phyloP scores from a whole-genome alignment of 495 filamentous ascomycete genomes.

The Sphaerosporella brunnea region DNA sequence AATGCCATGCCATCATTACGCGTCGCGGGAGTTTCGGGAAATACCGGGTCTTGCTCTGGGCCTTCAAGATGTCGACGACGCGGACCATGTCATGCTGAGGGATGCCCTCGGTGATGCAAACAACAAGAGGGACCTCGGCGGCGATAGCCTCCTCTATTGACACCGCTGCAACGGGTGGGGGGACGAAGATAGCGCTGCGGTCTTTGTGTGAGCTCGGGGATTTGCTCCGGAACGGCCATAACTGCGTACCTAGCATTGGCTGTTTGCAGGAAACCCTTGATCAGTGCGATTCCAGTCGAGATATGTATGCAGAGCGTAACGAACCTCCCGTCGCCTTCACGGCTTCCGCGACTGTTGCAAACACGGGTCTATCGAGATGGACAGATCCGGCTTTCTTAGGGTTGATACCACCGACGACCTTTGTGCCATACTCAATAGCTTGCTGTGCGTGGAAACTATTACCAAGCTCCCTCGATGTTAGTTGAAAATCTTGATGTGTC shows the following conservation, averaged over 20 bases:
- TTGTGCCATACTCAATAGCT: slow-evolving; percentile 95
- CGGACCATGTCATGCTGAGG: slow-evolving; percentile 76
- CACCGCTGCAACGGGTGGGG: slow-evolving; percentile 75
- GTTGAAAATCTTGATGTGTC: too few relatives aligned
- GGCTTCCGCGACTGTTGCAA: slow-evolving; percentile 73
- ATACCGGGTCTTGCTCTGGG: slow-evolving; percentile 77
- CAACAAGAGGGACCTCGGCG: slow-evolving; percentile 81
- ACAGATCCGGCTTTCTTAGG: slow-evolving; percentile 88
- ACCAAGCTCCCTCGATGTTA: too few relatives aligned
- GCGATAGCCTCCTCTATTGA: slow-evolving; percentile 93
- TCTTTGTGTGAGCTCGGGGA: slow-evolving; percentile 14
- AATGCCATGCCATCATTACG: neutral
- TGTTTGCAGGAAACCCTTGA: slow-evolving; percentile 7
- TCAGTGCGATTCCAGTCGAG: too few relatives aligned
- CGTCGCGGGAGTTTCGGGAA: neutral
- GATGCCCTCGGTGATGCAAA: slow-evolving; percentile 89
- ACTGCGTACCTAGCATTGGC: slow-evolving; percentile 20
- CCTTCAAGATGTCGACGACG: slow-evolving; percentile 94
- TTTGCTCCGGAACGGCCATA: too few relatives aligned
- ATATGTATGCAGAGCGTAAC: too few relatives aligned
- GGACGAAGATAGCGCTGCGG: slow-evolving; percentile 86
- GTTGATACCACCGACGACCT: slow-evolving; percentile 88
- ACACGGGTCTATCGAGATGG: slow-evolving; percentile 87
- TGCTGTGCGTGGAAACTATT: slow-evolving; percentile 87
- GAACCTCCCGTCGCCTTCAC: slow-evolving; percentile 62